phyloP scores from a whole-genome alignment of 768 basidiomycete species.

The Collybia nuda region DNA sequence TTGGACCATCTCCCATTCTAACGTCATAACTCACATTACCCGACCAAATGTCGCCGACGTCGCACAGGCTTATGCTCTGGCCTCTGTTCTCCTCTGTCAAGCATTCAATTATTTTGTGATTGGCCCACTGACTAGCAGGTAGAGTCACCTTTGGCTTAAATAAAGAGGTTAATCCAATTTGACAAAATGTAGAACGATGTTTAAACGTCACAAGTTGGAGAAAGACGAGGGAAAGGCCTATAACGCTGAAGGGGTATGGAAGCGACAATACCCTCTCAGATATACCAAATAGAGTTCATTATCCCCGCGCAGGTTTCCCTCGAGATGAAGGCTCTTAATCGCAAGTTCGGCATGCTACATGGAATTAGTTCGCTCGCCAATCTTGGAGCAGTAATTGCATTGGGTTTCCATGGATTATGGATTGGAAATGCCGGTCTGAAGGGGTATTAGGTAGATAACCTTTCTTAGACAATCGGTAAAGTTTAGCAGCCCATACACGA shows the following conservation, averaged over 20 bases:
- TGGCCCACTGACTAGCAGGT: slow-evolving; percentile 74
- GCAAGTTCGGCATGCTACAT: slow-evolving; percentile 65
- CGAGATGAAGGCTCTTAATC: slow-evolving; percentile 69
- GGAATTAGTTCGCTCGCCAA: slow-evolving; percentile 71
- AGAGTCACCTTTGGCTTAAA: slow-evolving; percentile 16
- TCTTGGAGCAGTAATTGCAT: slow-evolving; percentile 54
- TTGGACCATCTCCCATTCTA: slow-evolving; percentile 60
- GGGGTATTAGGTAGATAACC: slow-evolving; percentile 24
- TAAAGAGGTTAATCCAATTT: too few species aligned
- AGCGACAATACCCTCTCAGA: slow-evolving; percentile 13
- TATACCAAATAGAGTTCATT: neutral
- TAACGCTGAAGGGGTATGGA: slow-evolving; percentile 60
- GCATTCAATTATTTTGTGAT: slow-evolving; percentile 66
- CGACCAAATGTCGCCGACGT: slow-evolving; percentile 58
- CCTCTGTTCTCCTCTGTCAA: slow-evolving; percentile 45
- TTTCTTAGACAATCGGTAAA: slow-evolving; percentile 7
- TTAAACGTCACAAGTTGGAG: slow-evolving; percentile 69
- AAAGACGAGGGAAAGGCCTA: slow-evolving; percentile 70
- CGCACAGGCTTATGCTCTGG: slow-evolving; percentile 61
- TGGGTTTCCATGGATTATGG: slow-evolving; percentile 72
- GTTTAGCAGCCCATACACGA: slow-evolving; percentile 11
- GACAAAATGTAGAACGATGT: slow-evolving; percentile 58
- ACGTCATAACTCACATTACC: slow-evolving; percentile 46
- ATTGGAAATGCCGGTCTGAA: slow-evolving; percentile 57
- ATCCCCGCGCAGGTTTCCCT: slow-evolving; percentile 50